Conservation (phyloP, 176 grass and related monocot genomes). For the Tuctoria greenei region DNA sequence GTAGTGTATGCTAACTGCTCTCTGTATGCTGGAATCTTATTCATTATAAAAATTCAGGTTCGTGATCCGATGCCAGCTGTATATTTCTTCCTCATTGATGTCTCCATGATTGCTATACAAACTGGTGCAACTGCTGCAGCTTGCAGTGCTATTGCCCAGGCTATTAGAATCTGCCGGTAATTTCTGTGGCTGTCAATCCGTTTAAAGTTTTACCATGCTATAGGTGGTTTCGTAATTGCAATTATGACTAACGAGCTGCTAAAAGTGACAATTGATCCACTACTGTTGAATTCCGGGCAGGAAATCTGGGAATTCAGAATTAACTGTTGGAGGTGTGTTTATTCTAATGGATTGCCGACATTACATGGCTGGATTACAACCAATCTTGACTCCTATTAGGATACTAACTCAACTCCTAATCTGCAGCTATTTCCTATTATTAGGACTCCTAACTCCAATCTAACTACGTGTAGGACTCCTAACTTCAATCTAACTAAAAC, state of each 20-base stretch:
- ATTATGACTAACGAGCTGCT: constrained; percentile 11
- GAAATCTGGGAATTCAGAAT: too few relatives aligned
- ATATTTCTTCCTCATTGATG: constrained; percentile 95
- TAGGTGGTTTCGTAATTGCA: neutral
- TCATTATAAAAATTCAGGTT: constrained; percentile 55
- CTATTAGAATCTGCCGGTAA: constrained; percentile 95
- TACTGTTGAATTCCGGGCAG: too few relatives aligned
- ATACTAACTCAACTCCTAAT: too few relatives aligned
- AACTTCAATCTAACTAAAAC: too few relatives aligned
- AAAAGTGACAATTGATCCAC: neutral
- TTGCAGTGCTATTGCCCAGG: constrained; percentile 86
- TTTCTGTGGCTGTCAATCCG: constrained; percentile 12
- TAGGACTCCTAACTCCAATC: too few relatives aligned
- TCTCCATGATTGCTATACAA: constrained; percentile 92
- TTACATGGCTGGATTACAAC: too few relatives aligned
- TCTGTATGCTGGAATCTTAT: neutral
- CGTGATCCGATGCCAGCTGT: constrained; percentile 97
- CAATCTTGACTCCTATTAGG: too few relatives aligned
- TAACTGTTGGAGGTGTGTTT: too few relatives aligned
- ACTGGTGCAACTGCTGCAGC: constrained; percentile 90
- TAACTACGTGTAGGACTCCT: too few relatives aligned
- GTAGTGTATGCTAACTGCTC: constrained; percentile 1
- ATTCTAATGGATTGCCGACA: too few relatives aligned
- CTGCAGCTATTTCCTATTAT: too few relatives aligned
- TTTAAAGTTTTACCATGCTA: neutral